phyloP scores from a whole-genome alignment of 2,329 filamentous ascomycete genomes.

The Dactylellina leptospora region DNA sequence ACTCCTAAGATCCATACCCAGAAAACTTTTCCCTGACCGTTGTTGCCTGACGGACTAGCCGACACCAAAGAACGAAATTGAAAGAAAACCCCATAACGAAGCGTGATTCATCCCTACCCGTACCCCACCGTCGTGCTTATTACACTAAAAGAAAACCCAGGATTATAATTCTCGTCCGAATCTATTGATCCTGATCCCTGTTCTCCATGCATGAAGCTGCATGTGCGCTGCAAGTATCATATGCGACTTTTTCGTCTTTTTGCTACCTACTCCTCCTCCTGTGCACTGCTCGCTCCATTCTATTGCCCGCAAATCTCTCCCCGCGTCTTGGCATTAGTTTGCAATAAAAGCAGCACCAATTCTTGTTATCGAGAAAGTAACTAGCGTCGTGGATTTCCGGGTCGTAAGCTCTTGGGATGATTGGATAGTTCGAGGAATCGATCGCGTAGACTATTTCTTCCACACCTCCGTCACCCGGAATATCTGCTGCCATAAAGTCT shows the following conservation, averaged over 20 bases:
- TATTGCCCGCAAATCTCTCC: constrained; percentile 10
- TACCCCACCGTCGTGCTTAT: background rate
- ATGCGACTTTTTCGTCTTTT: too few relatives aligned
- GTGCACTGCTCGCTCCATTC: constrained; percentile 1
- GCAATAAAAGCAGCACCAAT: constrained; percentile 50
- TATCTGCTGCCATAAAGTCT: constrained; percentile 23
- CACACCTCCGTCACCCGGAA: constrained; percentile 14
- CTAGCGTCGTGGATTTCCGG: constrained; percentile 8
- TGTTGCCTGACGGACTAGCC: constrained; percentile 31
- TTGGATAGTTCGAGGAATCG: constrained; percentile 40
- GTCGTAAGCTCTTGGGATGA: constrained; percentile 24
- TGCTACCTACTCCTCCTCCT: constrained; percentile 12
- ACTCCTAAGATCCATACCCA: background rate
- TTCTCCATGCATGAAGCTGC: background rate
- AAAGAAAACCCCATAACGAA: background rate
- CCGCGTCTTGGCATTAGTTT: constrained; percentile 46
- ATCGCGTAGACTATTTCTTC: constrained; percentile 42
- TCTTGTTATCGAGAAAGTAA: constrained; percentile 25
- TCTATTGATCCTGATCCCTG: background rate
- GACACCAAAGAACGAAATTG: constrained; percentile 1
- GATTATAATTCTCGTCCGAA: constrained; percentile 7
- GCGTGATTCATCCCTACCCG: background rate
- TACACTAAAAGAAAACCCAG: background rate
- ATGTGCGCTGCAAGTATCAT: background rate
- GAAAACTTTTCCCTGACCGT: constrained; percentile 7